Evolutionary conservation across 2,329 filamentous ascomycete species (phyloP).

Genomic region (Nothophoma quercina): DNA sequence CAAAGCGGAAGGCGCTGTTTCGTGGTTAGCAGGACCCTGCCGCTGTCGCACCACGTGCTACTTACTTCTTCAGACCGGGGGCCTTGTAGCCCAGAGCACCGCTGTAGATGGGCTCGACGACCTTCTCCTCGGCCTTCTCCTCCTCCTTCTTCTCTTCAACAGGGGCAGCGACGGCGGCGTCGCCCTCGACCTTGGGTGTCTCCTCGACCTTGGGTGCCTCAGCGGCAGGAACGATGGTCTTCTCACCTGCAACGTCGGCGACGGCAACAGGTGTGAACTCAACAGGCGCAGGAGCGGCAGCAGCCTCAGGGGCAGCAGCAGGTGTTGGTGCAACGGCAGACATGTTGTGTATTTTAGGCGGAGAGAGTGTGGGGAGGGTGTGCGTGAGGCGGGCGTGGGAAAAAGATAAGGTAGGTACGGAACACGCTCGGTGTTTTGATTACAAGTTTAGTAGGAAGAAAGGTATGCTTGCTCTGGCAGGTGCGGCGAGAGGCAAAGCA

Average conservation of each 20-base stretch:
- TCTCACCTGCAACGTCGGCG: slow-evolving; percentile 53
- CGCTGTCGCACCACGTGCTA: slow-evolving; percentile 15
- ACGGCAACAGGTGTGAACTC: slow-evolving; percentile 50
- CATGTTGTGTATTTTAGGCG: slow-evolving; percentile 58
- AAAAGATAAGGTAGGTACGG: slow-evolving; percentile 26
- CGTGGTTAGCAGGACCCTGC: slow-evolving; percentile 18
- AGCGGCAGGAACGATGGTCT: slow-evolving; percentile 33
- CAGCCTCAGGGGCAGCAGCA: slow-evolving; percentile 57
- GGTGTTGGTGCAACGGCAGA: slow-evolving; percentile 74
- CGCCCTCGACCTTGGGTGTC: slow-evolving; percentile 29
- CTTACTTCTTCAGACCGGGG: slow-evolving; percentile 88
- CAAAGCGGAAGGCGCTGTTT: slow-evolving; percentile 81
- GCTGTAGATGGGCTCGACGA: slow-evolving; percentile 75
- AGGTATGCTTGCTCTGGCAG: slow-evolving; percentile 41
- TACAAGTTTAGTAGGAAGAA: slow-evolving; percentile 43
- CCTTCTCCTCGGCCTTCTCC: slow-evolving; percentile 57
- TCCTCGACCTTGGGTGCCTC: slow-evolving; percentile 49
- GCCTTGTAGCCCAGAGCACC: slow-evolving; percentile 90
- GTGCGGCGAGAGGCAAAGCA: slow-evolving; percentile 31
- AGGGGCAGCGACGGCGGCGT: slow-evolving; percentile 33
- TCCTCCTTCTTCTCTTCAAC: slow-evolving; percentile 50
- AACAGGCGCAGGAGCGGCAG: slow-evolving; percentile 47
- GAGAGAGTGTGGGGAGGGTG: slow-evolving; percentile 17
- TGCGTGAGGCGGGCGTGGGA: slow-evolving; percentile 15
- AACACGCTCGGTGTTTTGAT: slow-evolving; percentile 32